Conservation (phyloP, 164 flowering plant species). For the Echeveria elegans region DNA sequence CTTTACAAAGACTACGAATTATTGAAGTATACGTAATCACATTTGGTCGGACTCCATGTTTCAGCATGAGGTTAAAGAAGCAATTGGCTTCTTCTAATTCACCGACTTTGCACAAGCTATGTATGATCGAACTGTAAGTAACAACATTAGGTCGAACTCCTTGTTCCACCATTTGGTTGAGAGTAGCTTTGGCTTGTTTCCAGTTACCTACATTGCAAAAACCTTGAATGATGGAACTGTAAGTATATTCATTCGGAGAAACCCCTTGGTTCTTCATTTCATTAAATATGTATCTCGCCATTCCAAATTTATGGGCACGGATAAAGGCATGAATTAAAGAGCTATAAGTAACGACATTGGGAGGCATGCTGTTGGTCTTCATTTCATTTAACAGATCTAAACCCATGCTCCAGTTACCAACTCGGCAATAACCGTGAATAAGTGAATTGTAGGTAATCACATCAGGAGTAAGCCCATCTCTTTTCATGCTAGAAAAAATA, state of each 20-base stretch:
- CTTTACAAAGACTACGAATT: slow-evolving; percentile 48
- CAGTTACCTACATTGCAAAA: slow-evolving; percentile 5
- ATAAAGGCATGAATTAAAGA: neutral
- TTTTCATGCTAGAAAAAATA: neutral
- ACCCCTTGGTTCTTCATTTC: slow-evolving; percentile 3
- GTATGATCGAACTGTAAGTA: slow-evolving; percentile 31
- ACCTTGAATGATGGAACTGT: slow-evolving; percentile 1
- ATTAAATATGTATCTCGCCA: neutral
- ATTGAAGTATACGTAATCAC: slow-evolving; percentile 22
- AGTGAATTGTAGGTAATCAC: slow-evolving; percentile 6
- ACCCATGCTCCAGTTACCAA: slow-evolving; percentile 7
- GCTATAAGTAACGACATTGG: neutral
- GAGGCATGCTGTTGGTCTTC: neutral
- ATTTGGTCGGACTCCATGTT: slow-evolving; percentile 19
- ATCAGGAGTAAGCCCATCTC: neutral
- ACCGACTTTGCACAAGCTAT: slow-evolving; percentile 29
- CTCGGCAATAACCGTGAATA: slow-evolving; percentile 3
- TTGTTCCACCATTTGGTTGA: slow-evolving; percentile 7
- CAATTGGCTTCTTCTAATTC: slow-evolving; percentile 25
- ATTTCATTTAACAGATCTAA: neutral
- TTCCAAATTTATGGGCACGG: neutral
- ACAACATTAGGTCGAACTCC: slow-evolving; percentile 8
- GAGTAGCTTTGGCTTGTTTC: neutral
- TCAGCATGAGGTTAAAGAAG: slow-evolving; percentile 34
- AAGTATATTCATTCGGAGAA: neutral